Evolutionary conservation across 768 basidiomycete genomes (phyloP), one percentile per base, ranked within the genome.

Genomic region (Ephemerocybe angulata): DNA sequence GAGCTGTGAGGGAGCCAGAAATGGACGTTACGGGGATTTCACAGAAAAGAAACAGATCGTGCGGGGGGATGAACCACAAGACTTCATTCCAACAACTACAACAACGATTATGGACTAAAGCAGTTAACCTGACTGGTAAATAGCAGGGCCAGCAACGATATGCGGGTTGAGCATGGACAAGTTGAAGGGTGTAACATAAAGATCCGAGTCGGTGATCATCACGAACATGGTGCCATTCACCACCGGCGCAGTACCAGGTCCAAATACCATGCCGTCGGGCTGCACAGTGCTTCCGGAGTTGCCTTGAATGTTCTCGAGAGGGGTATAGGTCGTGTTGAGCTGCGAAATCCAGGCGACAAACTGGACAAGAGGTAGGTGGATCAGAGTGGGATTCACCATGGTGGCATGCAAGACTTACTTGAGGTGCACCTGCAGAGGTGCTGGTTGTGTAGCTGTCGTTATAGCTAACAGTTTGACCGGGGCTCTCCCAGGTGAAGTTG

Each of bases 281-380:
- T 85, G 80, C 29, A 65, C 62, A 10, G 81, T 81, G 13, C 63
- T 68, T 1, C 73, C 83, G n/a, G 70, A 68, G 58, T 73, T 72
- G 19, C 72, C 73, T 53, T 70, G 69, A 52, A 76, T 60, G 50
- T 77, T 70, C 29, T 63, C 59, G 44, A 86, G 69, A 0, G 77
- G 74, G 4, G 79, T 78, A 70, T 77, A 85, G 8, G 38, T 85
- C 11, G 74, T 75, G 72, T 85, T 86, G 50, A 85, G 67, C 64
- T 86, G 83, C 21, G 74, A 77, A 52, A 85, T 77, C 79, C 83
- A 86, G 2, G 79, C 79, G 6, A 76, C 78, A 55, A 70, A 84
- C 75, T 79, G 57, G n/a, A 60, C 28, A 19, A 8, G 50, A 8
- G 21, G 21, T 22, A 19, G 54, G 33, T 47, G 13, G 31, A 31